Percentiles rank a stretch among this genome's conserved stretches.
These are phyloP conservation scores for Auricularia cornea DNA, from an alignment of 768 basidiomycete species.

Conservation along the genomic window DNA sequence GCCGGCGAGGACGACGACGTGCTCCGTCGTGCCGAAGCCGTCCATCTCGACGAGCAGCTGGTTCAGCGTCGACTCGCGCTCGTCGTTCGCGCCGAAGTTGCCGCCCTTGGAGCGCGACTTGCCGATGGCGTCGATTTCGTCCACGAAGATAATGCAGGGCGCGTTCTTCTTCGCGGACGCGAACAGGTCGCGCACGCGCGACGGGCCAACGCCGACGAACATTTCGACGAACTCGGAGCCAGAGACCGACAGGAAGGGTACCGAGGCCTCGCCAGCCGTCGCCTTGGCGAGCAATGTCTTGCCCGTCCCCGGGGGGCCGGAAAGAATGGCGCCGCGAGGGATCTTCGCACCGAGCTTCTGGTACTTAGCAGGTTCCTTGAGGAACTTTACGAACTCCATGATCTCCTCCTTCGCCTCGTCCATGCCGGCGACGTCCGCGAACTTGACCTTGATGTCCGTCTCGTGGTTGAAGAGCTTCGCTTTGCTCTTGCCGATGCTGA, in stretches of 20 bases:
- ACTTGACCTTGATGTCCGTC: slow-evolving; percentile 85
- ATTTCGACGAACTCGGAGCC: slow-evolving; percentile 99
- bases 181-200: slow-evolving; percentile 94
- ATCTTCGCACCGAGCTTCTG: slow-evolving; percentile 97
- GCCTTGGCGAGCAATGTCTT: slow-evolving; percentile 98
- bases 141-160: slow-evolving; percentile 97
- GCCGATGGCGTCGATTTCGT: slow-evolving; percentile 99
- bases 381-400: slow-evolving; percentile 99
- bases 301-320: slow-evolving; percentile 95
- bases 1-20: slow-evolving; percentile 92
- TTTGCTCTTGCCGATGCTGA: slow-evolving; percentile 92
- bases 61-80: slow-evolving; percentile 94
- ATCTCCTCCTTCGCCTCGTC: slow-evolving; percentile 99
- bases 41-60: slow-evolving; percentile 99
- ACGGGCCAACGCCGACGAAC: slow-evolving; percentile 99
- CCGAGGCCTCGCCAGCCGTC: slow-evolving; percentile 94
- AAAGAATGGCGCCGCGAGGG: slow-evolving; percentile 88
- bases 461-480: slow-evolving; percentile 97
- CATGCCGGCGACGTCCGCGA: slow-evolving; percentile 98
- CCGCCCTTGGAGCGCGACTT: slow-evolving; percentile 77
- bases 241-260: slow-evolving; percentile 97
- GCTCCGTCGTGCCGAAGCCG: slow-evolving; percentile 95
- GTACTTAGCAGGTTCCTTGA: slow-evolving; percentile 92
- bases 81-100: slow-evolving; percentile 89
- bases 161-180: slow-evolving; percentile 96